Evolutionary conservation across 495 filamentous ascomycete species (phyloP).

Genomic region (Geoglossum glabrum): DNA sequence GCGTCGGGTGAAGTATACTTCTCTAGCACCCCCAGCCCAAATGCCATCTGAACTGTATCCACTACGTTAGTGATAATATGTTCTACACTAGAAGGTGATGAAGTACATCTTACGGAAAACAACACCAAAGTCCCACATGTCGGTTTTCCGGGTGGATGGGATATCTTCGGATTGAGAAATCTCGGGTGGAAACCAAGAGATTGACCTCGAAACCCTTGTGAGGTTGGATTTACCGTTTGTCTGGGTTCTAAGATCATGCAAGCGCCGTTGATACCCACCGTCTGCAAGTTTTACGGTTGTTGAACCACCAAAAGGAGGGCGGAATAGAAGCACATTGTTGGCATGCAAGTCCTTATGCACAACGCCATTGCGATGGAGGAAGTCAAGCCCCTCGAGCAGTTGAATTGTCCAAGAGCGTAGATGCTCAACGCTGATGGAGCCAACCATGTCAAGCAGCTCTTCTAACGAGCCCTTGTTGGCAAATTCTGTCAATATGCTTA

Average conservation of each 20-base stretch:
- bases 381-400: conserved; percentile 76
- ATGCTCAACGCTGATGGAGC: conserved; percentile 46
- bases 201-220: conserved; percentile 43
- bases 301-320: conserved; percentile 33
- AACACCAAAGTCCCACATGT: conserved; percentile 87
- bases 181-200: conserved; percentile 73
- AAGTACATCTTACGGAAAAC: conserved; percentile 27
- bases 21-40: conserved; percentile 54
- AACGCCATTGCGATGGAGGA: conserved; percentile 62
- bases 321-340: conserved; percentile 51
- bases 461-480: conserved; percentile 65
- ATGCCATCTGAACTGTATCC: conserved; percentile 60
- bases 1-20: conserved; percentile 61
- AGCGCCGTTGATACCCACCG: conserved; percentile 40
- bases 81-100: not conserved
- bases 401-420: conserved; percentile 72
- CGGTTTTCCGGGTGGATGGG: conserved; percentile 55
- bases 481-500: conserved; percentile 60
- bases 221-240: conserved; percentile 18
- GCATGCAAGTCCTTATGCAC: conserved; percentile 63
- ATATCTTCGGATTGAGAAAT: conserved; percentile 36
- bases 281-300: conserved; percentile 45
- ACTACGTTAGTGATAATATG: not conserved
- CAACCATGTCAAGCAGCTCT: conserved; percentile 61
- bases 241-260: conserved; percentile 29